Conservation (phyloP, 805 yeast species). For the Candida arabinofermentans region DNA sequence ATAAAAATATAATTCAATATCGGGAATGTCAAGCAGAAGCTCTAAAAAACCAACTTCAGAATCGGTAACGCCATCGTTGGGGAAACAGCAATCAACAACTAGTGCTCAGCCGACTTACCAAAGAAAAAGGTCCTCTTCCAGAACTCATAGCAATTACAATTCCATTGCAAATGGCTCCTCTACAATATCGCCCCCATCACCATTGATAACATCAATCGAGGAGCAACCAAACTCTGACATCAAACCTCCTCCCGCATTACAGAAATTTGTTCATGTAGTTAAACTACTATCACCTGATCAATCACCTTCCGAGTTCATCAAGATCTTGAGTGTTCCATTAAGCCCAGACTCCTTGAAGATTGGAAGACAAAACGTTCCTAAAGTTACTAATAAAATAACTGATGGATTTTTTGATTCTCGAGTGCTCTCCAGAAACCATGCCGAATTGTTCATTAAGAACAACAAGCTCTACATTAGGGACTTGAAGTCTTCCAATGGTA, state of each 20-base stretch:
- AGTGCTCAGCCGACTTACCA: slow-evolving; percentile 9
- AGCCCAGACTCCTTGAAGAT: slow-evolving; percentile 79
- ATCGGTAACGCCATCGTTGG: not conserved
- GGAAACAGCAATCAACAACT: slow-evolving; percentile 1
- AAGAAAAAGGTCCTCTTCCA: slow-evolving; percentile 32
- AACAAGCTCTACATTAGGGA: slow-evolving; percentile 70
- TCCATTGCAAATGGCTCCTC: slow-evolving; percentile 21
- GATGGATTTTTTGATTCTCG: slow-evolving; percentile 95
- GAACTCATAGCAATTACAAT: slow-evolving; percentile 30
- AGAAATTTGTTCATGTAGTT: slow-evolving; percentile 51
- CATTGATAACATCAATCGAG: slow-evolving; percentile 4
- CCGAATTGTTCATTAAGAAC: slow-evolving; percentile 73
- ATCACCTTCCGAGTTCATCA: slow-evolving; percentile 62
- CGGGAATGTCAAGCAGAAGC: slow-evolving; percentile 9
- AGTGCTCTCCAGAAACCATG: slow-evolving; percentile 90
- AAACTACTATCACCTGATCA: slow-evolving; percentile 73
- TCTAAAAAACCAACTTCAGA: slow-evolving; percentile 5
- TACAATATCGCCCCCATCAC: slow-evolving; percentile 8
- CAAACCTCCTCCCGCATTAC: slow-evolving; percentile 22
- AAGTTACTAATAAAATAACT: slow-evolving; percentile 53
- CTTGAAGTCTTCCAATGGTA: slow-evolving; percentile 90
- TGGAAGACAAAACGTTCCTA: slow-evolving; percentile 83
- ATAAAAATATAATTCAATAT: not conserved
- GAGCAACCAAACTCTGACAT: slow-evolving; percentile 4
- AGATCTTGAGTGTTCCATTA: slow-evolving; percentile 73